Base-by-base conservation (phyloP, 2,329 filamentous ascomycete species). In the Arachnomyces sp. region DNA sequence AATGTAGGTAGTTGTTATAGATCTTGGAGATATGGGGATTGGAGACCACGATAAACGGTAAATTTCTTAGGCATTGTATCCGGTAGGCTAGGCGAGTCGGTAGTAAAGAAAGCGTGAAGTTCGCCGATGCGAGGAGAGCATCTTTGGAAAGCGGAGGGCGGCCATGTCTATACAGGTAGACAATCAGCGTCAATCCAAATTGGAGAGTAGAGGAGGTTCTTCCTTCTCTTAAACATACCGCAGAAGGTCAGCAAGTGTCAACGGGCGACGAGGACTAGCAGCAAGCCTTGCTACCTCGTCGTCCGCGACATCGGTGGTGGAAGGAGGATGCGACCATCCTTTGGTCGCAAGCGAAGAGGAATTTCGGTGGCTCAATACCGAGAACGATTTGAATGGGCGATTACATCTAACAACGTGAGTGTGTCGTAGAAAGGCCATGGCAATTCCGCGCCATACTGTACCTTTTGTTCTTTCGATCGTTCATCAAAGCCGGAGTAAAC, bases 21-120 rank as follows among this genome's bases (percentile, higher is more conserved):
- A 98, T 98, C 54, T 84, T 82, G 17, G 83, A 85, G 52, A 98
- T 88, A 60, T 95, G 87, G 1, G 88, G 86, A 60, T 98, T 96
- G n/a, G 90, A 89, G 17, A 98, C 92, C 40, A 98, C 90, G 49
- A 98, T 96, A 64, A 90, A 98, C 0, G 92, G 92, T 7, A 98
- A 78, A 59, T 94, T 95, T 48, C 89, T 83, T 13, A 98, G 73
- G 32, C 88, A 87, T 61, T 95, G 86, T 49, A 98, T 94, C 42
- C 92, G 86, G 60, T 93, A 87, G 17, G 92, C 92, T 17, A 98
- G 80, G 29, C 92, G 86, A 36, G 92, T 85, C 11, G 92, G 92
- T 7, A 96, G 80, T 39, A 95, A 84, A 18, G 83, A 86, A 50
- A 96, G 82, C 9, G 92, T 94, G 68, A 96, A 96, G 68, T 95